Conservation (phyloP, 2,329 filamentous ascomycete genomes). For the Fusarium annulatum region DNA sequence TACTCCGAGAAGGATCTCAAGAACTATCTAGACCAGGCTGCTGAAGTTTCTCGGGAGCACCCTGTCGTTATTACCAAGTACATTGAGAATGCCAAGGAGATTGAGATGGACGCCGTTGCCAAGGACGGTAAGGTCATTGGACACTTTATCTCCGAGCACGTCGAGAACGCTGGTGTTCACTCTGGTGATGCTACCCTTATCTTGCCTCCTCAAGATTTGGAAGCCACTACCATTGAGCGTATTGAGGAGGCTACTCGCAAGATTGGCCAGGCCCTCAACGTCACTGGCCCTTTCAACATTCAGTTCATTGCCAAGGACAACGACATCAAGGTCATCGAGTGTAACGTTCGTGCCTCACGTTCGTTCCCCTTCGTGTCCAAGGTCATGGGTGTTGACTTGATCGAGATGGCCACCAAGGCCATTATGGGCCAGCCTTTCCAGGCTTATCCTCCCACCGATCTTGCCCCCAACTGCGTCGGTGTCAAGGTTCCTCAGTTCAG, state of each 20-base stretch:
- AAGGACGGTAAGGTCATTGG: constrained; percentile 89
- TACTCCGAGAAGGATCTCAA: constrained; percentile 95
- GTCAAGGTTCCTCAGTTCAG: constrained; percentile 99
- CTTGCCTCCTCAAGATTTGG: constrained; percentile 91
- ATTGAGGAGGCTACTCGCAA: constrained; percentile 96
- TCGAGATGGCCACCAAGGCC: constrained; percentile 98
- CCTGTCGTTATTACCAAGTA: constrained; percentile 99
- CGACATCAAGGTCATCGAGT: constrained; percentile 99
- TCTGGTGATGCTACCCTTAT: constrained; percentile 98
- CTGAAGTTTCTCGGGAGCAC: constrained; percentile 92
- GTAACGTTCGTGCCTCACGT: constrained; percentile 94
- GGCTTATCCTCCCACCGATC: constrained; percentile 81
- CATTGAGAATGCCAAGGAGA: constrained; percentile 99
- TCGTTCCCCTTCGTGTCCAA: constrained; percentile 99
- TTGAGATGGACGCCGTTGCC: constrained; percentile 99
- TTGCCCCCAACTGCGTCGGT: constrained; percentile 86
- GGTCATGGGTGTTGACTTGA: constrained; percentile 96
- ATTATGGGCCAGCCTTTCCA: constrained; percentile 87
- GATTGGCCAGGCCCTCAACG: constrained; percentile 92
- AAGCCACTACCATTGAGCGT: constrained; percentile 85
- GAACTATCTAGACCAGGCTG: constrained; percentile 88
- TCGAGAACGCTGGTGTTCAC: constrained; percentile 98
- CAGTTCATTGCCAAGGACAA: constrained; percentile 99
- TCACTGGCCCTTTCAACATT: constrained; percentile 98
- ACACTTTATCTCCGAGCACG: constrained; percentile 98